phyloP scores from a whole-genome alignment of 495 filamentous ascomycete genomes.

The Talaromyces ruber region DNA sequence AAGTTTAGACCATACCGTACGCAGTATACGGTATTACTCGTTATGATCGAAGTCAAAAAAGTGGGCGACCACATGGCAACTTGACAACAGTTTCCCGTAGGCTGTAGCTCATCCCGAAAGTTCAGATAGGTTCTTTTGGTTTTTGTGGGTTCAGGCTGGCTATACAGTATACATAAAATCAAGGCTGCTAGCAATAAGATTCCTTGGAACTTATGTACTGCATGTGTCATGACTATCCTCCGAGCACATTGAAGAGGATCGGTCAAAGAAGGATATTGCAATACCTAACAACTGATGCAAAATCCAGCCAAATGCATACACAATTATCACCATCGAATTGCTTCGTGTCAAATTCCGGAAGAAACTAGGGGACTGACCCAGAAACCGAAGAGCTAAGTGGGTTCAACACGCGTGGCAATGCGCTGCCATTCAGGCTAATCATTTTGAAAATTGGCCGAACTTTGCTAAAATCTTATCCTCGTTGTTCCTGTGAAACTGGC shows the following conservation, averaged over 20 bases:
- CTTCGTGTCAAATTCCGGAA: not conserved
- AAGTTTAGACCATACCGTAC: not conserved
- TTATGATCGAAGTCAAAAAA: not conserved
- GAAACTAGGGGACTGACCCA: not conserved
- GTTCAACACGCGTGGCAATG: not conserved
- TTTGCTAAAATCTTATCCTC: not conserved
- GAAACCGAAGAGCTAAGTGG: not conserved
- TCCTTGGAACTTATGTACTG: not conserved
- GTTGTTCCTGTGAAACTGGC: not conserved
- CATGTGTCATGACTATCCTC: not conserved
- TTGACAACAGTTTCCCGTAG: not conserved
- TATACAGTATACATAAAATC: not conserved
- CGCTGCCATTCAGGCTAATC: not conserved
- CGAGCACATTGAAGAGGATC: not conserved
- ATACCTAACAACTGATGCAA: not conserved
- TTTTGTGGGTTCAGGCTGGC: not conserved
- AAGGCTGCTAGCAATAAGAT: not conserved
- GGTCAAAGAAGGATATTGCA: not conserved
- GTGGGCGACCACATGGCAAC: not conserved
- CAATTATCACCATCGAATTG: not conserved
- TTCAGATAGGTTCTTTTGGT: not conserved
- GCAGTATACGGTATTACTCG: not conserved
- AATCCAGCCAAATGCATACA: not conserved
- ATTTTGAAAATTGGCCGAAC: not conserved
- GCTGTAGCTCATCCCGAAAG: not conserved